phyloP scores from a whole-genome alignment of 1,284 basidiomycete species.

The Ceratobasidium sp. region DNA sequence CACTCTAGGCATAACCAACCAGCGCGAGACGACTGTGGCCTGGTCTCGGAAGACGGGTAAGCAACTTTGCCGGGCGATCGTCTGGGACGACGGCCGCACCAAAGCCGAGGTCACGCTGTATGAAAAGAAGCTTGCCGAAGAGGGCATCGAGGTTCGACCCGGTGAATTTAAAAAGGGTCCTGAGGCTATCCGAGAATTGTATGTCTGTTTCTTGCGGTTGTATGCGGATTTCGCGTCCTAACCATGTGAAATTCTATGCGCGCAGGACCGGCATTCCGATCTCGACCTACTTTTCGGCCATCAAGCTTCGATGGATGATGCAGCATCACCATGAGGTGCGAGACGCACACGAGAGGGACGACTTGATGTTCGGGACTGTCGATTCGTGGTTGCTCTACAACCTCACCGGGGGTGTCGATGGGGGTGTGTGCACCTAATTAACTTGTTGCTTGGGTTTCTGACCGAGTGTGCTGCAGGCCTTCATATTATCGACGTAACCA shows the following conservation, averaged over 20 bases:
- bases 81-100: constrained; percentile 95
- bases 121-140: constrained; percentile 72
- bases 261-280: constrained; percentile 86
- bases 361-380: constrained; percentile 90
- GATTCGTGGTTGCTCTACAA: constrained; percentile 97
- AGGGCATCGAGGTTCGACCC: constrained; percentile 76
- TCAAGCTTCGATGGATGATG: constrained; percentile 97
- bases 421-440: neutral
- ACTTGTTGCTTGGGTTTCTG: neutral
- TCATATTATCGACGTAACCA: constrained; percentile 96
- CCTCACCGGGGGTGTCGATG: constrained; percentile 73
- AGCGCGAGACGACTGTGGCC: constrained; percentile 93
- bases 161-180: constrained; percentile 71
- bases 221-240: neutral
- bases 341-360: constrained; percentile 80
- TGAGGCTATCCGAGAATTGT: constrained; percentile 73
- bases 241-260: constrained; percentile 29
- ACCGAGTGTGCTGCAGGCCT: constrained; percentile 58
- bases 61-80: constrained; percentile 87
- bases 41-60: constrained; percentile 93
- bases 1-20: constrained; percentile 87
- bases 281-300: constrained; percentile 95
- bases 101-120: constrained; percentile 81
- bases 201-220: constrained; percentile 50
- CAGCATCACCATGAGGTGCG: constrained; percentile 83